Conservation (phyloP, 2,329 filamentous ascomycete genomes). For the Neocucurbitaria cava region DNA sequence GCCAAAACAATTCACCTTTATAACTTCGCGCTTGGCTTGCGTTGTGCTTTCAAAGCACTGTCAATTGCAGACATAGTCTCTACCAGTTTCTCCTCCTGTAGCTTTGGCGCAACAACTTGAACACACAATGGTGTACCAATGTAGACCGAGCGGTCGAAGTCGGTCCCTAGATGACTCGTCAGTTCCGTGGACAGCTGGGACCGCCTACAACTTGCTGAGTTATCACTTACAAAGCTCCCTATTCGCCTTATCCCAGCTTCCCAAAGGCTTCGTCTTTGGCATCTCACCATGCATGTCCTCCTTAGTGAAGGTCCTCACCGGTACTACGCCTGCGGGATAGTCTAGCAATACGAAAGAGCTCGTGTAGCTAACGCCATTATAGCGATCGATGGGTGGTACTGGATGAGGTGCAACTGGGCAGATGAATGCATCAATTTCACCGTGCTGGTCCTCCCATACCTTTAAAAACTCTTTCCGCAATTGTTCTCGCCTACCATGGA, state of each 20-base stretch:
- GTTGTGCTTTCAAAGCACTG: slow-evolving; percentile 43
- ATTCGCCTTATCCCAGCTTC: slow-evolving; percentile 68
- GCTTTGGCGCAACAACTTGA: slow-evolving; percentile 63
- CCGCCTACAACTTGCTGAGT: no score
- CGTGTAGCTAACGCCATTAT: slow-evolving; percentile 69
- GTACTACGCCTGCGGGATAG: slow-evolving; percentile 65
- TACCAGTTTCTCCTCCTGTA: slow-evolving; percentile 62
- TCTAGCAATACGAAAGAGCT: slow-evolving; percentile 68
- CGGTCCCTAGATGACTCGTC: slow-evolving; percentile 42
- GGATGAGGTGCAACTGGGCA: slow-evolving; percentile 70
- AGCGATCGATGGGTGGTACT: slow-evolving; percentile 66
- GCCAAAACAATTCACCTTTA: not conserved
- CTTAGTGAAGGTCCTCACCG: slow-evolving; percentile 59
- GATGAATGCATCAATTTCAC: slow-evolving; percentile 66
- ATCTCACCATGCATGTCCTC: slow-evolving; percentile 61
- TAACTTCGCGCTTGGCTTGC: slow-evolving; percentile 18
- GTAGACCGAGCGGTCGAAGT: slow-evolving; percentile 61
- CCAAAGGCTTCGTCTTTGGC: slow-evolving; percentile 47
- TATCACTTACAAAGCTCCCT: slow-evolving; percentile 59
- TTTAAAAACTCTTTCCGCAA: slow-evolving; percentile 64
- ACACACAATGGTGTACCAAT: slow-evolving; percentile 62
- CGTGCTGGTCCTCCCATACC: slow-evolving; percentile 60
- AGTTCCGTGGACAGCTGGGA: slow-evolving; percentile 8
- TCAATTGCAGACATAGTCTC: slow-evolving; percentile 63
- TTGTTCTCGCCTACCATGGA: slow-evolving; percentile 61